phyloP scores from a whole-genome alignment of 2,329 filamentous ascomycete species.

The Lecanicillium sp. region DNA sequence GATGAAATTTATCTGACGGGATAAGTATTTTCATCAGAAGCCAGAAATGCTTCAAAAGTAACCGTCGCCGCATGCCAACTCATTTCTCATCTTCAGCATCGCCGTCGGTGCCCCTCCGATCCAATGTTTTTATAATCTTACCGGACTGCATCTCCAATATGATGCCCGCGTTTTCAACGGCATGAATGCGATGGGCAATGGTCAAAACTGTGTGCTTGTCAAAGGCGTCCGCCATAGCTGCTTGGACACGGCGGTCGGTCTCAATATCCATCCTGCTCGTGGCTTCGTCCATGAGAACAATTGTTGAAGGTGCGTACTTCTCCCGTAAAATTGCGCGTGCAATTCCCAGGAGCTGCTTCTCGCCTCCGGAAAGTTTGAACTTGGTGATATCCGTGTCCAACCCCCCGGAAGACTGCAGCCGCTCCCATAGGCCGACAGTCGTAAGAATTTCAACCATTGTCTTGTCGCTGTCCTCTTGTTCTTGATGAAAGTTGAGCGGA shows the following conservation, averaged over 20 bases:
- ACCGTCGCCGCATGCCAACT: no score
- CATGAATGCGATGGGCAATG: slow-evolving; percentile 11
- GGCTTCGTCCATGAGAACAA: slow-evolving; percentile 7
- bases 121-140: background rate
- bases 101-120: no score
- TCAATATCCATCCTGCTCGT: slow-evolving; percentile 29
- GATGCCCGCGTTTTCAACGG: slow-evolving; percentile 6
- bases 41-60: no score
- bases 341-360: slow-evolving; percentile 13
- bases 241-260: slow-evolving; percentile 11
- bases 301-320: slow-evolving; percentile 2
- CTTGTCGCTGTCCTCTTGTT: no score
- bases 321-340: slow-evolving; percentile 16
- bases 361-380: slow-evolving; percentile 10
- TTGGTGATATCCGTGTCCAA: slow-evolving; percentile 8
- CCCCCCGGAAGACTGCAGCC: slow-evolving; percentile 8
- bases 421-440: slow-evolving; percentile 10
- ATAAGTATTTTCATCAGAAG: no score
- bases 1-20: no score
- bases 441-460: slow-evolving; percentile 9
- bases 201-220: slow-evolving; percentile 10
- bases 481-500: no score
- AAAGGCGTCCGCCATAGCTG: slow-evolving; percentile 10
- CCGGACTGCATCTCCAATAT: slow-evolving; percentile 8
- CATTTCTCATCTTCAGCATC: no score